Evolutionary conservation across 805 yeast genomes (phyloP).

Genomic region (Myxozyma vanderwaltii): DNA sequence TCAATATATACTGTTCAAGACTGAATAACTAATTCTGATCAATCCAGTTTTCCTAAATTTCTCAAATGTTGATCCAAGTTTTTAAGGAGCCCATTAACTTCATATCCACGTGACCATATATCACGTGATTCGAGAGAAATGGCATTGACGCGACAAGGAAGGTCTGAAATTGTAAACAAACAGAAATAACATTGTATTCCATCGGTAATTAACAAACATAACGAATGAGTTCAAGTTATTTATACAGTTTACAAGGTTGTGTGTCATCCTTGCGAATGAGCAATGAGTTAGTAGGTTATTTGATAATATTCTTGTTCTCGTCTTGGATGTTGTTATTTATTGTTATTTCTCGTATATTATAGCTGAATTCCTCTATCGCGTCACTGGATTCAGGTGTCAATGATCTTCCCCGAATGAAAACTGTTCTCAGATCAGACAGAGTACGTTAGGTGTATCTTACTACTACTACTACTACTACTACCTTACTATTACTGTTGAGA

Average conservation of each 20-base stretch:
- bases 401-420: slow-evolving; percentile 36
- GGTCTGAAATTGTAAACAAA: background rate
- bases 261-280: slow-evolving; percentile 27
- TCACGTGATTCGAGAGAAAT: no score
- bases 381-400: slow-evolving; percentile 24
- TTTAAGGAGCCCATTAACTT: no score
- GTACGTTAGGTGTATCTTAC: no score
- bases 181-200: background rate
- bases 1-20: no score
- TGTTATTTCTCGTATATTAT: background rate
- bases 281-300: slow-evolving; percentile 27
- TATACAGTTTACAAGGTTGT: slow-evolving; percentile 33
- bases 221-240: slow-evolving; percentile 25
- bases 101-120: no score
- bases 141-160: no score
- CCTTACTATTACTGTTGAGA: no score
- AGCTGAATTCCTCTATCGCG: slow-evolving; percentile 26
- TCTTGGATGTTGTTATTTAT: background rate
- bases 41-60: no score
- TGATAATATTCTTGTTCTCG: no score
- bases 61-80: no score
- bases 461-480: no score
- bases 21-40: no score
- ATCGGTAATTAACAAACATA: background rate
- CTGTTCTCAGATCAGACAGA: slow-evolving; percentile 32